Evolutionary conservation across 805 yeast genomes (phyloP).

Genomic region (Metschnikowia cerradonensis): DNA sequence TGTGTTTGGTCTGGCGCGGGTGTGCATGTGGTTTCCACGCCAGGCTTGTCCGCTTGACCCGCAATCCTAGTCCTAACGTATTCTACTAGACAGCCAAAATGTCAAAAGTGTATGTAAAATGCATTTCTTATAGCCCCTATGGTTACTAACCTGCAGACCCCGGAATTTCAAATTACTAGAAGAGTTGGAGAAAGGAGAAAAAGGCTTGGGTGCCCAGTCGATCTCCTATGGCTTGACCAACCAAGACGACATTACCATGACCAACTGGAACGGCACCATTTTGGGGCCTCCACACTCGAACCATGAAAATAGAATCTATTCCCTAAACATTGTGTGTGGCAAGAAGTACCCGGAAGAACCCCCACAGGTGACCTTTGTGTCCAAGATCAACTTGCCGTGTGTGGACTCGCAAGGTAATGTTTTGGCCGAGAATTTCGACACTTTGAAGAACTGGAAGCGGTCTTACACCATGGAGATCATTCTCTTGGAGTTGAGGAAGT

Average conservation of each 20-base stretch:
- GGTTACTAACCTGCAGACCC: constrained; percentile 49
- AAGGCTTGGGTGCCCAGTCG: constrained; percentile 94
- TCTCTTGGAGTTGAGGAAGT: constrained; percentile 76
- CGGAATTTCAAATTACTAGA: constrained; percentile 92
- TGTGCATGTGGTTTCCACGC: constrained; percentile 2
- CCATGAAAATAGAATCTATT: constrained; percentile 92
- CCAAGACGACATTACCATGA: constrained; percentile 88
- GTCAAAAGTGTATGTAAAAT: constrained; percentile 46
- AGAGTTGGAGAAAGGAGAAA: constrained; percentile 97
- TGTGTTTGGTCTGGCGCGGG: constrained; percentile 6
- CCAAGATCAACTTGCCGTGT: constrained; percentile 87
- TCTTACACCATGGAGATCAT: constrained; percentile 92
- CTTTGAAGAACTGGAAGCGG: constrained; percentile 81
- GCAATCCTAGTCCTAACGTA: background rate
- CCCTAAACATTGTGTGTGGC: constrained; percentile 77
- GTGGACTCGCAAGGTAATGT: constrained; percentile 67
- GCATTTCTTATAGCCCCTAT: background rate
- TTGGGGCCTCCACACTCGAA: constrained; percentile 90
- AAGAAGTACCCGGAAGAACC: constrained; percentile 84
- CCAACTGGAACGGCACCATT: constrained; percentile 96
- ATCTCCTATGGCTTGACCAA: constrained; percentile 93
- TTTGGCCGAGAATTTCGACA: constrained; percentile 47
- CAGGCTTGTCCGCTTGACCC: constrained; percentile 3
- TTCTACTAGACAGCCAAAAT: constrained; percentile 15
- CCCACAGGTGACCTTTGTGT: constrained; percentile 74